Base-by-base conservation (phyloP, 129 eudicot genomes). In the Tagetes erecta region DNA sequence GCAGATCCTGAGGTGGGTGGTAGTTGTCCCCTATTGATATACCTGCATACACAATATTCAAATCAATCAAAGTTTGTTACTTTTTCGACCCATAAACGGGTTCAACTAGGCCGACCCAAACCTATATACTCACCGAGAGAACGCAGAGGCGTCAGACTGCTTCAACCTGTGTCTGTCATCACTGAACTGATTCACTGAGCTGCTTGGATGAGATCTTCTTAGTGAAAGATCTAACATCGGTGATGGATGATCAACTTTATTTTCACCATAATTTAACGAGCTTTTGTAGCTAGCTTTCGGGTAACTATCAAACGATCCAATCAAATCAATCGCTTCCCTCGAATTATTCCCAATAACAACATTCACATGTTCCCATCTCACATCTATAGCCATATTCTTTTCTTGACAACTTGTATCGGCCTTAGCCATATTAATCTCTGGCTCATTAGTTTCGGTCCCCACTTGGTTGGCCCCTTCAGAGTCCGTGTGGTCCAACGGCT, bases 321-420 rank as follows among this genome's bases (percentile, higher is more conserved):
- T 88, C 56, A 94, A 83, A 75, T 94, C 98, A 42, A 94, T 94
- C 71, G 96, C 97, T 77, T 88, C 97, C 84, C 86, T 83, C n/a
- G 78, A 83, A 73, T 80, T 5, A 3, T 79, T 76, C 72, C 52
- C 63, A 47, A 30, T 11, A 62, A 35, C 69, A 12, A 27, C 51
- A 44, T 74, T 71, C 56, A 38, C 77, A 49, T 73, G 57, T 58
- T 77, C 82, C 84, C 77, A 66, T 70, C 73, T 80, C 47, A 70
- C 78, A 67, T 84, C 80, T 41, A 77, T 78, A 44, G 76, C 80
- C 71, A 14, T 56, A 14, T 72, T 78, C 65, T 69, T 83, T 64
- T 67, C 84, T 68, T 42, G 68, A 56, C 78, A 52, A 50, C 67
- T 64, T 64, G 58, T 73, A 20, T 82, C 58, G 31, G 72, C 80